Evolutionary conservation across 176 grass and related monocot species (phyloP).

Genomic region (Ananas comosus): DNA sequence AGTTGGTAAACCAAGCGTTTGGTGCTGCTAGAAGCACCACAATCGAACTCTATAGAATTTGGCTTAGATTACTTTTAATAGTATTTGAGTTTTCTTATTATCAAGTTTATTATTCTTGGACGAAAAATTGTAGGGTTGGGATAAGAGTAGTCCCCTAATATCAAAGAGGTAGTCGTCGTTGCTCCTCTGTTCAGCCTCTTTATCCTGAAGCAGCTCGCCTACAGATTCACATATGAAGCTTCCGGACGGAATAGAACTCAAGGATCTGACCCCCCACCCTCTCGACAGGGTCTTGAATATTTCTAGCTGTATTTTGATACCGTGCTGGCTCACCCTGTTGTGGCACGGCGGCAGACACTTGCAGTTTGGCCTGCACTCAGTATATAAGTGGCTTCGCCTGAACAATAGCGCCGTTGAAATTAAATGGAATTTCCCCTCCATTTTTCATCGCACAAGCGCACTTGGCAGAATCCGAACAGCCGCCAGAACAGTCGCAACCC

Average conservation of each 20-base stretch:
- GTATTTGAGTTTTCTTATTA: too few relatives aligned
- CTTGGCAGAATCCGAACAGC: conserved; percentile 41
- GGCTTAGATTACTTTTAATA: too few relatives aligned
- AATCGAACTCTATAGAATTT: too few relatives aligned
- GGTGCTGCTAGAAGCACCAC: too few relatives aligned
- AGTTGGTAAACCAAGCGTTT: too few relatives aligned
- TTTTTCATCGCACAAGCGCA: conserved; percentile 57
- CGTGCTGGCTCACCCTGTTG: conserved; percentile 61
- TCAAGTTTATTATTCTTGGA: too few relatives aligned
- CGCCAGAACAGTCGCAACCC: conserved; percentile 47
- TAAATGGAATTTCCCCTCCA: conserved; percentile 63
- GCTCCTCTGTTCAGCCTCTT: conserved; percentile 43
- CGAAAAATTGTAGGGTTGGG: too few relatives aligned
- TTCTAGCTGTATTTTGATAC: conserved; percentile 56
- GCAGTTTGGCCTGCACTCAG: conserved; percentile 70
- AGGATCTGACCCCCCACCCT: conserved; percentile 75
- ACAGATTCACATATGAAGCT: conserved; percentile 75
- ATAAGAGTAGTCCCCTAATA: too few relatives aligned
- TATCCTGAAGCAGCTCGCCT: conserved; percentile 42
- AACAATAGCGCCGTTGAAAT: conserved; percentile 52
- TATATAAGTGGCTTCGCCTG: conserved; percentile 47
- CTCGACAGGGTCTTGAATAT: conserved; percentile 54
- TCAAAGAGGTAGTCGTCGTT: conserved; percentile 66
- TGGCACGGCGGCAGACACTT: conserved; percentile 51
- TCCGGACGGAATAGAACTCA: conserved; percentile 61